Percentiles rank a stretch among this genome's conserved stretches.
These are phyloP conservation scores for Betula pendula DNA, from an alignment of 306 rosid species.

Conservation along the genomic window DNA sequence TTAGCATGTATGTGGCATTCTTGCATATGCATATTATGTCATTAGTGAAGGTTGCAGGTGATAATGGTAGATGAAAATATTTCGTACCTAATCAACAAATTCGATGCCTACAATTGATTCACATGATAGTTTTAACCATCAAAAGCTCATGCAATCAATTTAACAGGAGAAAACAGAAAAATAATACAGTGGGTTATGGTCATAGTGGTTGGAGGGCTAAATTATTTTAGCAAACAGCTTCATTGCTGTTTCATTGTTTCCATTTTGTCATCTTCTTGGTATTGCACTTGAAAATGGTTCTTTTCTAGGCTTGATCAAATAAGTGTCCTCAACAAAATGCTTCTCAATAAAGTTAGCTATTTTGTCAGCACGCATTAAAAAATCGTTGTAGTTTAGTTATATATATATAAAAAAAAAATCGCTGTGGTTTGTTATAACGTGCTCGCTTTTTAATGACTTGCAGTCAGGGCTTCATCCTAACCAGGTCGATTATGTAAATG, in stretches of 20 bases:
- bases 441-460: slow-evolving; percentile 32
- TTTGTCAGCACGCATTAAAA: background rate
- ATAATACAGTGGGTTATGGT: background rate
- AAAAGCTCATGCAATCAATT: background rate
- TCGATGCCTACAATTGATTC: background rate
- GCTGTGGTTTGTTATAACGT: slow-evolving; percentile 3
- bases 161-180: background rate
- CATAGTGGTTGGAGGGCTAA: slow-evolving; percentile 22
- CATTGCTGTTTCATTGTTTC: background rate
- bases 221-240: background rate
- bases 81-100: background rate
- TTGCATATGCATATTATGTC: background rate
- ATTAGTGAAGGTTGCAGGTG: background rate
- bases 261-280: background rate
- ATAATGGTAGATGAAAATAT: background rate
- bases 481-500: slow-evolving; percentile 84
- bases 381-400: background rate
- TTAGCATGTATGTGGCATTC: slow-evolving; percentile 11
- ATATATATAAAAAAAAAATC: background rate
- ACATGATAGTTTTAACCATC: slow-evolving; percentile 1
- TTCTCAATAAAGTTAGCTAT: background rate
- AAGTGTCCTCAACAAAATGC: background rate
- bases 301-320: background rate
- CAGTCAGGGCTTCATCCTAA: slow-evolving; percentile 81
- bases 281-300: background rate